Evolutionary conservation across 306 rosid species (phyloP).

Genomic region (Argentina anserina): DNA sequence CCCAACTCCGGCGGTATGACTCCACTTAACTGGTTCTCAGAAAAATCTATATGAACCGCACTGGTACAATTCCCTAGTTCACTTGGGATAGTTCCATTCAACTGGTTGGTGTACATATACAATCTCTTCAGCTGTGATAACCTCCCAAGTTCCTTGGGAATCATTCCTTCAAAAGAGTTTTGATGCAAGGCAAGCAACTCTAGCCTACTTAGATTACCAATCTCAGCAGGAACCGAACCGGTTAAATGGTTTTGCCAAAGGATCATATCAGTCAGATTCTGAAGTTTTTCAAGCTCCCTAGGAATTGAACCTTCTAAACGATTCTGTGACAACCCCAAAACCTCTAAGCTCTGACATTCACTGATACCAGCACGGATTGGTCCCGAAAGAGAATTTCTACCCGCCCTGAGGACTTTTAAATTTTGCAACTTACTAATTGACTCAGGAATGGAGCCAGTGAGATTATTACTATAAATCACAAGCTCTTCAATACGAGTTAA

Average conservation of each 20-base stretch:
- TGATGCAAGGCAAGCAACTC: conserved; percentile 62
- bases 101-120: conserved; percentile 64
- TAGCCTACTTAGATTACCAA: conserved; percentile 55
- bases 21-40: conserved; percentile 59
- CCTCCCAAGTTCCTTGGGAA: conserved; percentile 59
- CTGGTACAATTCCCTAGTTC: conserved; percentile 63
- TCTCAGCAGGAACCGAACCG: conserved; percentile 65
- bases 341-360: conserved; percentile 57
- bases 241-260: conserved; percentile 62
- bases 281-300: conserved; percentile 54
- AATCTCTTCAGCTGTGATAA: conserved; percentile 41
- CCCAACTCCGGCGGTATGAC: conserved; percentile 60
- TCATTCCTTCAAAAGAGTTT: conserved; percentile 43
- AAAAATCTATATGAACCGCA: conserved; percentile 67
- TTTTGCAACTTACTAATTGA: conserved; percentile 52
- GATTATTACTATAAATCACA: conserved; percentile 60
- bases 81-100: conserved; percentile 63
- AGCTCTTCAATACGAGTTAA: conserved; percentile 57
- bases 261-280: conserved; percentile 55
- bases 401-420: conserved; percentile 63
- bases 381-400: conserved; percentile 54
- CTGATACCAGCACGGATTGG: conserved; percentile 49
- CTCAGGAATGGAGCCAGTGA: conserved; percentile 58
- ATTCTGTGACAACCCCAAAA: conserved; percentile 69
- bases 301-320: conserved; percentile 61